phyloP scores from a whole-genome alignment of 805 yeast genomes.

The Saccharomycopsis malanga region DNA sequence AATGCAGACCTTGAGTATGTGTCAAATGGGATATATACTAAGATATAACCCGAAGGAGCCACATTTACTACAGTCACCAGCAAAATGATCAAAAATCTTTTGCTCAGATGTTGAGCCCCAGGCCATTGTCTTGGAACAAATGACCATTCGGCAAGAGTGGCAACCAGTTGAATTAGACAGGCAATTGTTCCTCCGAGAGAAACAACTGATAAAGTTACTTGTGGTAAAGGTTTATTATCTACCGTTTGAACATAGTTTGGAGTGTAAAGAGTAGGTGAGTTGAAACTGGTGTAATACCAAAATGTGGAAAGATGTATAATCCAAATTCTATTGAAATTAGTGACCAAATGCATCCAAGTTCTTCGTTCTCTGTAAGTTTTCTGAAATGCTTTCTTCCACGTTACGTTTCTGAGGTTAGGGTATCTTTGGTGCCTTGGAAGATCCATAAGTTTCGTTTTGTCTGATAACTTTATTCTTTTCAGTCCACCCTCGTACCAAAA shows the following conservation, averaged over 20 bases:
- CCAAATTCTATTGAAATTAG: slow-evolving; percentile 98
- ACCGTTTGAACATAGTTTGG: slow-evolving; percentile 74
- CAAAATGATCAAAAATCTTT: slow-evolving; percentile 73
- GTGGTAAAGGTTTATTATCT: slow-evolving; percentile 78
- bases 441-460: slow-evolving; percentile 55
- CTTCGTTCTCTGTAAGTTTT: slow-evolving; percentile 94
- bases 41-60: slow-evolving; percentile 80
- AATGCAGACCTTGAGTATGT: slow-evolving; percentile 63
- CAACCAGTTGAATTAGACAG: slow-evolving; percentile 67
- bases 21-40: slow-evolving; percentile 66
- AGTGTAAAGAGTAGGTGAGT: slow-evolving; percentile 88
- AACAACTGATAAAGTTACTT: slow-evolving; percentile 85
- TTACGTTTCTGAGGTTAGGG: slow-evolving; percentile 79
- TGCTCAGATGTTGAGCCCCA: slow-evolving; percentile 91
- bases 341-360: slow-evolving; percentile 93
- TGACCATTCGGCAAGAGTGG: slow-evolving; percentile 87
- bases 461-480: slow-evolving; percentile 80
- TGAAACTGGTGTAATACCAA: slow-evolving; percentile 94
- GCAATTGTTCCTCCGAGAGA: slow-evolving; percentile 93
- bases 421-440: slow-evolving; percentile 86
- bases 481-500: slow-evolving; percentile 99
- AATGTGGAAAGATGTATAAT: slow-evolving; percentile 79
- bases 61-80: slow-evolving; percentile 62
- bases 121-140: slow-evolving; percentile 98
- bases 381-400: slow-evolving; percentile 86